A percentile compares a stretch with the other conserved stretches of the same genome.
These are phyloP conservation scores for Calonectria pauciramosa DNA, from an alignment of 2,329 filamentous ascomycete genomes.

Conservation along the genomic window DNA sequence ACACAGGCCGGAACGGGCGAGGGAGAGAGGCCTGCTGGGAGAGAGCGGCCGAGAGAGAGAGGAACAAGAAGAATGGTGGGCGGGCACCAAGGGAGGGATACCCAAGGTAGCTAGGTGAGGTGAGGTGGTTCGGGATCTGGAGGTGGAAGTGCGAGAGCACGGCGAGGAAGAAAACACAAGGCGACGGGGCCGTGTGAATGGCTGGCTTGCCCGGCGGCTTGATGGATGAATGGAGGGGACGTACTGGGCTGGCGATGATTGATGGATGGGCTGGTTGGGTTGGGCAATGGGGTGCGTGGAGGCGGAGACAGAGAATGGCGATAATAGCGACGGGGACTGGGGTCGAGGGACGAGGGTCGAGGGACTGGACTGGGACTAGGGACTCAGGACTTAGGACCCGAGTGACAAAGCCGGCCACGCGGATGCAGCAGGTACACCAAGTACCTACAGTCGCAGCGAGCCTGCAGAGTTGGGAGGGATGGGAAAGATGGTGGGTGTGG, in stretches of 20 bases:
- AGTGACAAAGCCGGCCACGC: conserved; percentile 13
- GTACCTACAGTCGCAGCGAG: conserved; percentile 19
- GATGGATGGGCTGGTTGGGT: conserved; percentile 14
- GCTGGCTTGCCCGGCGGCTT: conserved; percentile 26
- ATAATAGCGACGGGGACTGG: conserved; percentile 21
- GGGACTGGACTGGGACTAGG: conserved; percentile 16
- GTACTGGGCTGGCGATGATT: conserved; percentile 1
- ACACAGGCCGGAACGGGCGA: conserved; percentile 14
- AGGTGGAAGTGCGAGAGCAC: not conserved
- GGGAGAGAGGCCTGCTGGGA: conserved; percentile 4
- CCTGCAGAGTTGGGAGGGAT: conserved; percentile 5
- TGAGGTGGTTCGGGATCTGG: conserved; percentile 1
- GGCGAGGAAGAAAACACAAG: not conserved
- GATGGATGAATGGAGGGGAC: conserved; percentile 26
- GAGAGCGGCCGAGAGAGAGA: conserved; percentile 7
- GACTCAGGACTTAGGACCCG: conserved; percentile 20
- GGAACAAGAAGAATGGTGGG: conserved; percentile 11
- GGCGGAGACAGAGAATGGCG: conserved; percentile 7
- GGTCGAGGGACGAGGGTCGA: conserved; percentile 25
- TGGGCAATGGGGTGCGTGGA: conserved; percentile 25
- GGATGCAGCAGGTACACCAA: conserved; percentile 26
- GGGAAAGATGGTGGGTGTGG: conserved; percentile 4
- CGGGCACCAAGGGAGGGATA: conserved; percentile 16
- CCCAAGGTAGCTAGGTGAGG: not conserved
- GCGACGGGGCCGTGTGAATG: not conserved